Base-by-base conservation (phyloP, 2,329 filamentous ascomycete genomes). In the Fusarium nanum region DNA sequence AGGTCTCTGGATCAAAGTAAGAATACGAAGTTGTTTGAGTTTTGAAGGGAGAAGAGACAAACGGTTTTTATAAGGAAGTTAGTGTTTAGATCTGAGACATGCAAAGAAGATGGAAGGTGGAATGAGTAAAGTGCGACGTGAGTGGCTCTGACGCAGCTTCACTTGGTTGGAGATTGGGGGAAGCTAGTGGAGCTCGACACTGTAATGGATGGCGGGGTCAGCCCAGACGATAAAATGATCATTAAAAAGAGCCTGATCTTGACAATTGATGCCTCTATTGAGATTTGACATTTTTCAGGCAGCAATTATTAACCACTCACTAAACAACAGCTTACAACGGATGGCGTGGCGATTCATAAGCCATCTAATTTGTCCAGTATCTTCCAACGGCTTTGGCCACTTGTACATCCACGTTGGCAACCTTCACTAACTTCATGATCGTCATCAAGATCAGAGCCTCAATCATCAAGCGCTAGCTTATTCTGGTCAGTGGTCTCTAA, bases 361-460 rank as follows among this genome's bases (percentile, higher is more conserved):
- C 62, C 30, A 2, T 28, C 12, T 22, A 18, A 40, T 42, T n/a
- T 25, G 13, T 47, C 41, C 63, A 49, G 54, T 42, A 34, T 40
- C 44, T 59, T 50, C n/a, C 30, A 28, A 37, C 48, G 47, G 34
- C 48, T n/a, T 10, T 7, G 27, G 49, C 45, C 48, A 60, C 63
- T 30, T 58, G 34, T 58, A 32, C 40, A 37, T 48, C 52, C 62
- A 67, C 23, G 32, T 27, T 55, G 53, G 34, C 62, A 70, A 67
- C 70, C 62, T 64, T 64, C 52, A 56, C 62, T 67, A 67, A 70
- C 67, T 64, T 70, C 56, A 56, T 70, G 67, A 70, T 70, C 37
- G 62, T 70, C 67, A 70, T 70, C 41, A 70, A 63, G 49, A 63
- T 34, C 42, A 58, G 67, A 70, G 62, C 67, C 56, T 70, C 67